Evolutionary conservation across 176 grass and related monocot genomes (phyloP).

Genomic region (Eragrostis curvula): DNA sequence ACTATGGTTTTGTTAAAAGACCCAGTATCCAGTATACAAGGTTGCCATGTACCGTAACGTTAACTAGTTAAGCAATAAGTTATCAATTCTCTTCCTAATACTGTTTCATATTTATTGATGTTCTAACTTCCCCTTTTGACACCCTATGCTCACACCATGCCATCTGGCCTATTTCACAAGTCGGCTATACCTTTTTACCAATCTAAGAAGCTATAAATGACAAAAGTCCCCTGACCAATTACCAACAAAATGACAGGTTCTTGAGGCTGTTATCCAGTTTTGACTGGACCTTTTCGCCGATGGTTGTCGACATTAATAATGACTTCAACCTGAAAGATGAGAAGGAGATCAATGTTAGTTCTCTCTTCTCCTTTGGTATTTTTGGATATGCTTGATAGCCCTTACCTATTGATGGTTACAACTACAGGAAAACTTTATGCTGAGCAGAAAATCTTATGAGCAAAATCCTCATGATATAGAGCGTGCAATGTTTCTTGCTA

Average conservation of each 20-base stretch:
- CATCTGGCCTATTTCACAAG: slow-evolving; percentile 5
- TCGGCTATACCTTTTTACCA: slow-evolving; percentile 17
- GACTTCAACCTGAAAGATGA: slow-evolving; percentile 84
- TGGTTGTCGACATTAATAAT: slow-evolving; percentile 94
- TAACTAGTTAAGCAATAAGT: not conserved
- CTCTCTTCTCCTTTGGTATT: slow-evolving; percentile 30
- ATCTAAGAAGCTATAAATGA: not conserved
- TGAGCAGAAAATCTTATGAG: slow-evolving; percentile 76
- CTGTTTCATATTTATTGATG: not conserved
- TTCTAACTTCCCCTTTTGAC: not conserved
- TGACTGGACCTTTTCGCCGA: slow-evolving; percentile 92
- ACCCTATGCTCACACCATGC: not conserved
- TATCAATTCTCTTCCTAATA: not conserved
- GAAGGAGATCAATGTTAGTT: slow-evolving; percentile 80
- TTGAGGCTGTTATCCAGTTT: slow-evolving; percentile 80
- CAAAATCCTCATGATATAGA: slow-evolving; percentile 74
- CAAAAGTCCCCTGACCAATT: slow-evolving; percentile 29
- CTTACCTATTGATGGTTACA: slow-evolving; percentile 11
- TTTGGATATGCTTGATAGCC: slow-evolving; percentile 27
- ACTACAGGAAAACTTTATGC: slow-evolving; percentile 81
- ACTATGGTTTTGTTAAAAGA: not conserved
- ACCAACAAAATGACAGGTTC: slow-evolving; percentile 68
- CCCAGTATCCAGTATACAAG: not conserved
- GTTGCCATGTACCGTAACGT: not conserved
- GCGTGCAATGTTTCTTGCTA: slow-evolving; percentile 86